Base-by-base conservation (phyloP, 139 green algal genomes). In the Ettlia oleoabundans region DNA sequence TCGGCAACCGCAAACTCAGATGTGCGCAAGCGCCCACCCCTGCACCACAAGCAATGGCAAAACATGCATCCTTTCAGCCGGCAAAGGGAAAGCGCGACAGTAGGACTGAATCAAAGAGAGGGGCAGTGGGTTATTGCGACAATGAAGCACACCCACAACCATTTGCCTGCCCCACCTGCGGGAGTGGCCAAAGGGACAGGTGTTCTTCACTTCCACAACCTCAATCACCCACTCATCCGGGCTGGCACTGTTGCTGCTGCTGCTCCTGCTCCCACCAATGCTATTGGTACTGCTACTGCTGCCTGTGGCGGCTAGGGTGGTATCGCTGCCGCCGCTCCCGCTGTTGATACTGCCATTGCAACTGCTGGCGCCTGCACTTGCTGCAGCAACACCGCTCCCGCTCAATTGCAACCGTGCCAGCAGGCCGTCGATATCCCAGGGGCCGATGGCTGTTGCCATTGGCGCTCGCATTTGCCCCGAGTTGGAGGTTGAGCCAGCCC, bases 131-230 rank as follows among this genome's bases (percentile, higher is more conserved):
- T n/a, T n/a, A n/a, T n/a, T n/a, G n/a, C n/a, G n/a, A n/a, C n/a
- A n/a, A n/a, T n/a, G n/a, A n/a, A n/a, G n/a, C n/a, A n/a, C n/a
- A n/a, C n/a, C n/a, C n/a, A n/a, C n/a, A n/a, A n/a, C n/a, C n/a
- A n/a, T n/a, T n/a, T n/a, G n/a, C n/a, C n/a, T n/a, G n/a, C n/a
- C n/a, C 43, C 22, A 67, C 42, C 51, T 87, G 43, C 51, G 41
- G 32, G 35, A 63, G 19, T 82, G 62, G 3, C 41, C 80, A 72
- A 96, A 96, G 33, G 93, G 93, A 41, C 86, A 93, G 21, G 88
- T 87, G 78, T 94, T 96, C 84, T 96, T 96, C 18, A 96, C 89
- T 65, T 96, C 93, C 28, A 96, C 92, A 41, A 91, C 86, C 85
- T 95, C 88, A 24, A 86, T 73, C 42, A 89, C 64, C 13, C 35